These are phyloP conservation scores for Abelmoschus esculentus DNA, from an alignment of 345 rosid species.

Conservation along the genomic window DNA sequence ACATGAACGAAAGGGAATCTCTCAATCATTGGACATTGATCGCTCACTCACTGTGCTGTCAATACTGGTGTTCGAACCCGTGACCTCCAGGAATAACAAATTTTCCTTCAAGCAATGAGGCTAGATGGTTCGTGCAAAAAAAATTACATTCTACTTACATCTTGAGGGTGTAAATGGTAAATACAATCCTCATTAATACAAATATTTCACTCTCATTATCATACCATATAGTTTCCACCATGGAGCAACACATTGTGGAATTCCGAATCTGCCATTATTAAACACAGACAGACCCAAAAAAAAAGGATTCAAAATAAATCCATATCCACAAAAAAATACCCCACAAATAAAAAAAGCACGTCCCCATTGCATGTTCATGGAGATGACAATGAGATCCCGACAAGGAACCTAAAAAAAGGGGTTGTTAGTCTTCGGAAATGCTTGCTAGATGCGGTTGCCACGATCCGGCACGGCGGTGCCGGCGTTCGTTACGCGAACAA, in stretches of 20 bases:
- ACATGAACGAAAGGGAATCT: no score
- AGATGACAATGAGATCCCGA: constrained; percentile 7
- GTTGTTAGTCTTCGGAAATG: constrained; percentile 61
- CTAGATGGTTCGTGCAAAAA: no score
- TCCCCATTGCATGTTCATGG: not conserved
- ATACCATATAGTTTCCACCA: not conserved
- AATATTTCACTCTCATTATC: not conserved
- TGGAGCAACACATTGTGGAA: constrained; percentile 10
- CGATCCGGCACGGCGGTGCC: constrained; percentile 34
- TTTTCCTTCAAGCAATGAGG: no score
- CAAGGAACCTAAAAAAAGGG: constrained; percentile 5
- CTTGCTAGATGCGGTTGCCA: constrained; percentile 77
- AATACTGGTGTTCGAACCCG: no score
- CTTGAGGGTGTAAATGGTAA: no score
- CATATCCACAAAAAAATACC: constrained; percentile 11
- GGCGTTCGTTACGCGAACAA: constrained; percentile 43
- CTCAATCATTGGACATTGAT: no score
- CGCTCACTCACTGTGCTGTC: no score
- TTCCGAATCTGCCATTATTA: constrained; percentile 36
- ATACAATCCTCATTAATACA: not conserved
- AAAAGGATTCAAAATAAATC: not conserved
- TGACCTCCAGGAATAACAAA: no score
- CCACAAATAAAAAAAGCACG: not conserved
- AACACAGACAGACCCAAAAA: not conserved
- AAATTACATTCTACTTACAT: no score